These are phyloP conservation scores for Blastomyces silverae DNA, from an alignment of 2,329 filamentous ascomycete genomes.

Conservation along the genomic window DNA sequence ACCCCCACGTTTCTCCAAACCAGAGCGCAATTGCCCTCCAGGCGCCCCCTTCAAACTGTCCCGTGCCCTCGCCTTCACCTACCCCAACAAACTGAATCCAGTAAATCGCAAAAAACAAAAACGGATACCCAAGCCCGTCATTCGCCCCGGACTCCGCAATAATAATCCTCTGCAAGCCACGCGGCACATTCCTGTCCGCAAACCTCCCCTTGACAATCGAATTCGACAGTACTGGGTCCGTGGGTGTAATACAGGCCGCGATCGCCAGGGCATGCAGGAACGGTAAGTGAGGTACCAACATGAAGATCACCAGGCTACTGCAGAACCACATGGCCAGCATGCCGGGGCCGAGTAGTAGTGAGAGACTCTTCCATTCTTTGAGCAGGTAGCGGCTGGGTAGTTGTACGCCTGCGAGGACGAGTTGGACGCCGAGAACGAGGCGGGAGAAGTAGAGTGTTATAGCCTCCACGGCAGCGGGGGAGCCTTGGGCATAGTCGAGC, in stretches of 20 bases:
- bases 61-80: constrained; percentile 31
- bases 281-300: constrained; percentile 60
- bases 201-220: constrained; percentile 92
- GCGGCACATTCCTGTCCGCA: constrained; percentile 82
- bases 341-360: constrained; percentile 69
- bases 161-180: constrained; percentile 71
- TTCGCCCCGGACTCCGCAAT: constrained; percentile 80
- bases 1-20: constrained; percentile 81
- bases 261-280: constrained; percentile 75
- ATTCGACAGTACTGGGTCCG: constrained; percentile 80
- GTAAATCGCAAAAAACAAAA: constrained; percentile 77
- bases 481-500: constrained; percentile 61
- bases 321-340: constrained; percentile 83
- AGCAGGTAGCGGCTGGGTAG: constrained; percentile 74
- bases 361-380: constrained; percentile 69
- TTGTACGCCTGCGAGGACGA: constrained; percentile 82
- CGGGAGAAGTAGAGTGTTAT: constrained; percentile 80
- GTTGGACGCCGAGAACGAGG: constrained; percentile 80
- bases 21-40: constrained; percentile 66
- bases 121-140: constrained; percentile 82
- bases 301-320: constrained; percentile 74
- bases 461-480: constrained; percentile 54
- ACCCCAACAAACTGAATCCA: constrained; percentile 67
- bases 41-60: constrained; percentile 52
- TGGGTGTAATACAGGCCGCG: constrained; percentile 83